Conservation (phyloP, 352 stramenopile genomes). For the Phytophthora citricola region DNA sequence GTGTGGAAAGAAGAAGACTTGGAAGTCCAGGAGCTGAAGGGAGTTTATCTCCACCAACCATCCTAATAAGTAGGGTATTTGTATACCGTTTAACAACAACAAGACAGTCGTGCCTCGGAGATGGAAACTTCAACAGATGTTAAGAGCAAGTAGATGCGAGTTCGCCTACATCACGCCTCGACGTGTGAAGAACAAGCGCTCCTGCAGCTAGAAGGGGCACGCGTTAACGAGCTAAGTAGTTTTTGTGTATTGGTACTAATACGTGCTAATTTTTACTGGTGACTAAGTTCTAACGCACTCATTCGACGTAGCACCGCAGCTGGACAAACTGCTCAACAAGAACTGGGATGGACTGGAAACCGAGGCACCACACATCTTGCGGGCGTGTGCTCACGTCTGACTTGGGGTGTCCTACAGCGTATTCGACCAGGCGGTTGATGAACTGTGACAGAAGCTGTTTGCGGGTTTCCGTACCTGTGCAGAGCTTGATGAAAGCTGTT, state of each 20-base stretch:
- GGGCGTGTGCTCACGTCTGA: slow-evolving; percentile 23
- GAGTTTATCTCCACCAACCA: too few relatives aligned
- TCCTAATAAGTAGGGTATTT: too few relatives aligned
- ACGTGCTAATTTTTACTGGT: slow-evolving; percentile 12
- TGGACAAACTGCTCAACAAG: slow-evolving; percentile 44
- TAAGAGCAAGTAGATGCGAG: too few relatives aligned
- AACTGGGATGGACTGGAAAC: slow-evolving; percentile 35
- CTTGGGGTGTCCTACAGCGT: slow-evolving; percentile 32
- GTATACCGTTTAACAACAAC: too few relatives aligned
- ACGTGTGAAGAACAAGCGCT: too few relatives aligned
- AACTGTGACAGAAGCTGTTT: slow-evolving; percentile 51
- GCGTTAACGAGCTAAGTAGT: not conserved
- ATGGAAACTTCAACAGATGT: too few relatives aligned
- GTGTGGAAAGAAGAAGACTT: too few relatives aligned
- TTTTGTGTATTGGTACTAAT: not conserved
- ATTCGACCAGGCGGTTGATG: slow-evolving; percentile 43
- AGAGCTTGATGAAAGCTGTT: slow-evolving; percentile 43
- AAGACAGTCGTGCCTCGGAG: too few relatives aligned
- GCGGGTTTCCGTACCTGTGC: slow-evolving; percentile 32
- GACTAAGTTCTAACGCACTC: slow-evolving; percentile 9
- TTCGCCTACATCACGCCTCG: not conserved
- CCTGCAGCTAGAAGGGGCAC: too few relatives aligned
- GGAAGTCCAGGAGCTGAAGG: too few relatives aligned
- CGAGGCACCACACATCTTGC: slow-evolving; percentile 23
- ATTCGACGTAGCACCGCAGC: slow-evolving; percentile 12